phyloP scores from a whole-genome alignment of 306 rosid genomes.

The Oxytropis ochrocephala region DNA sequence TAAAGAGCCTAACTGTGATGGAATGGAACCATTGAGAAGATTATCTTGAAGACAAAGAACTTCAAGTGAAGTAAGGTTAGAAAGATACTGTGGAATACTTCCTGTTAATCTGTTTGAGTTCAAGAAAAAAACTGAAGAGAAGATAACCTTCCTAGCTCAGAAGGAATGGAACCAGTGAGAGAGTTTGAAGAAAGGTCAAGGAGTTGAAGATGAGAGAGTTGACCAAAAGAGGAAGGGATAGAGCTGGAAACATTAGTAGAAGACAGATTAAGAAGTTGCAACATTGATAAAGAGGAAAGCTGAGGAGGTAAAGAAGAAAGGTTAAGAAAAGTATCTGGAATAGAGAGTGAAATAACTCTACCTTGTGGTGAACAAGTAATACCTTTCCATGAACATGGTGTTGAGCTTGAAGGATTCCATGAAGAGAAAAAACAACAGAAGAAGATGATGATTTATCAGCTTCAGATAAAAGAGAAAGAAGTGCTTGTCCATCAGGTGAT shows the following conservation, averaged over 20 bases:
- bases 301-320: slow-evolving; percentile 64
- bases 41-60: slow-evolving; percentile 79
- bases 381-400: slow-evolving; percentile 94
- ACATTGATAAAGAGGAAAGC: slow-evolving; percentile 68
- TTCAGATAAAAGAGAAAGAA: slow-evolving; percentile 62
- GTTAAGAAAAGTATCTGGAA: slow-evolving; percentile 73
- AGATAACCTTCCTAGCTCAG: slow-evolving; percentile 58
- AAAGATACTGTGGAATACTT: slow-evolving; percentile 51
- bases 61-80: slow-evolving; percentile 65
- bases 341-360: slow-evolving; percentile 76
- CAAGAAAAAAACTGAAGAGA: slow-evolving; percentile 73
- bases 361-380: slow-evolving; percentile 78
- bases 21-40: slow-evolving; percentile 75
- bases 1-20: slow-evolving; percentile 71
- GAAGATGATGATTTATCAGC: slow-evolving; percentile 43
- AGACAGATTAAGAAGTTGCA: slow-evolving; percentile 90
- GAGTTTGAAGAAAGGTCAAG: slow-evolving; percentile 89
- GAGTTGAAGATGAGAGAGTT: slow-evolving; percentile 58
- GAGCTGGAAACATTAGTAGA: slow-evolving; percentile 80
- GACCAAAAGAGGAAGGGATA: slow-evolving; percentile 74
- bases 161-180: slow-evolving; percentile 67
- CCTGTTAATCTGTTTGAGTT: slow-evolving; percentile 65
- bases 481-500: slow-evolving; percentile 82
- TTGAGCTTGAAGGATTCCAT: slow-evolving; percentile 73
- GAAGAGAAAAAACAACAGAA: slow-evolving; percentile 47